phyloP scores from a whole-genome alignment of 495 filamentous ascomycete genomes.

The Hypoxylon rickii region DNA sequence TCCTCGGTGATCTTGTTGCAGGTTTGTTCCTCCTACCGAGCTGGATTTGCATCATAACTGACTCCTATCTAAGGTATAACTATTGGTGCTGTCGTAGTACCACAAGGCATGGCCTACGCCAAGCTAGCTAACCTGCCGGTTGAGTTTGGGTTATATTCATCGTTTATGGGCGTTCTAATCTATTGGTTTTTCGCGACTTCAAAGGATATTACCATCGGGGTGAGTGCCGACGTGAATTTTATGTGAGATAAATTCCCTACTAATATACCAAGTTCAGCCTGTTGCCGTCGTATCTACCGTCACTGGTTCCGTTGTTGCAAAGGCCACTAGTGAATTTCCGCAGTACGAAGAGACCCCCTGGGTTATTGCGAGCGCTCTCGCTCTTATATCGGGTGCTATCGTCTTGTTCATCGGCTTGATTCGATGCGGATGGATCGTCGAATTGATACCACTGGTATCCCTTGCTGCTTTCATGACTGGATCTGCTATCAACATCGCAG shows the following conservation, averaged over 20 bases:
- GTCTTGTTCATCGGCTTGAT: slow-evolving; percentile 79
- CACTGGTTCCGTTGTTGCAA: slow-evolving; percentile 75
- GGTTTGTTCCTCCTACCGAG: slow-evolving; percentile 56
- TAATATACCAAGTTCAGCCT: slow-evolving; percentile 62
- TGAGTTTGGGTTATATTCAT: slow-evolving; percentile 92
- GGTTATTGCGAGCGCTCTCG: slow-evolving; percentile 77
- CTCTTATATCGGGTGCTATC: slow-evolving; percentile 81
- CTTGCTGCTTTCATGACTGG: slow-evolving; percentile 99
- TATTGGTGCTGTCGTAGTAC: slow-evolving; percentile 93
- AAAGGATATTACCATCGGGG: slow-evolving; percentile 99
- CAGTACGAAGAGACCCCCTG: slow-evolving; percentile 46
- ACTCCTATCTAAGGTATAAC: slow-evolving; percentile 71
- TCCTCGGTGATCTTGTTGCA: slow-evolving; percentile 85
- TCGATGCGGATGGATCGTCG: slow-evolving; percentile 88
- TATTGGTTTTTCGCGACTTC: slow-evolving; percentile 99
- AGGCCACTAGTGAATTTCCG: slow-evolving; percentile 60
- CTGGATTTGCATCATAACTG: neutral
- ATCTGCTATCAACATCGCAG: slow-evolving; percentile 86
- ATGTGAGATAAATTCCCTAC: slow-evolving; percentile 46
- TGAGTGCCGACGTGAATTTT: slow-evolving; percentile 53
- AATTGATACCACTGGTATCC: slow-evolving; percentile 89
- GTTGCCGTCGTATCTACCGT: slow-evolving; percentile 96
- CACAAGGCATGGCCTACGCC: slow-evolving; percentile 97
- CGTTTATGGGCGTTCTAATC: slow-evolving; percentile 93
- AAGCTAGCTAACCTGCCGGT: slow-evolving; percentile 75